Evolutionary conservation across 164 flowering plant species (phyloP), one percentile per base, ranked within the genome.

Genomic region (Piper longum): DNA sequence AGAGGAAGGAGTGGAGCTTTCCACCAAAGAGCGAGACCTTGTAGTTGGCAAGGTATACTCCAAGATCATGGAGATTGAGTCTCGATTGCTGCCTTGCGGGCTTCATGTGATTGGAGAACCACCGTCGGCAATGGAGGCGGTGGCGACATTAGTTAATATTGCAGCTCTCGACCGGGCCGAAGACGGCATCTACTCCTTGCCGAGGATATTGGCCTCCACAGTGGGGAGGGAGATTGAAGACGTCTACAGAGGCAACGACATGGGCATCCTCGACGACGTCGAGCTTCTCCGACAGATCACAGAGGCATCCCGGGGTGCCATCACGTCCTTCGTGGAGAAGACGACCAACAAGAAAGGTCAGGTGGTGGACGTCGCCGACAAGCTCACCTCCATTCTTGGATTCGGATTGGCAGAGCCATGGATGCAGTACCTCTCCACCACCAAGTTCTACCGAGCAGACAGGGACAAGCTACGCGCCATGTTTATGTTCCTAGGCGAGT

Each of bases 81-180:
- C 99, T 5, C 74, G 99, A 52, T 82, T 95, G 19, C 64, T 95
- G 67, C 99, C 99, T 1, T 95, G 99, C 67, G 99, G 99, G 42
- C 93, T 95, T 19, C 99, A 95, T 71, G 84, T 95, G 72, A 89
- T 95, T 61, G 99, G 99, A 41, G 99, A 95, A 79, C 99, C 99
- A 62, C 99, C 99, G 11, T 76, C 99, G 0, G 97, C 99, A 43
- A 69, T 90, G 88, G 99, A 95, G 78, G 99, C 99, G n/a, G 86
- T 95, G 19, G 99, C 99, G 4, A 95, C 99, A 8, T 74, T 95
- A 54, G 99, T 91, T n/a, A 95, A 95, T 64, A 95, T 95, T 66
- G 99, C 97, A 5, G 95, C 97, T 12, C 65, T 95, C 64, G 88
- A 95, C 72, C 95, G 97, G 19, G 87, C 97, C 3, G 99, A 95